Conservation (phyloP, 768 basidiomycete species). For the Psilocybe cubensis region DNA sequence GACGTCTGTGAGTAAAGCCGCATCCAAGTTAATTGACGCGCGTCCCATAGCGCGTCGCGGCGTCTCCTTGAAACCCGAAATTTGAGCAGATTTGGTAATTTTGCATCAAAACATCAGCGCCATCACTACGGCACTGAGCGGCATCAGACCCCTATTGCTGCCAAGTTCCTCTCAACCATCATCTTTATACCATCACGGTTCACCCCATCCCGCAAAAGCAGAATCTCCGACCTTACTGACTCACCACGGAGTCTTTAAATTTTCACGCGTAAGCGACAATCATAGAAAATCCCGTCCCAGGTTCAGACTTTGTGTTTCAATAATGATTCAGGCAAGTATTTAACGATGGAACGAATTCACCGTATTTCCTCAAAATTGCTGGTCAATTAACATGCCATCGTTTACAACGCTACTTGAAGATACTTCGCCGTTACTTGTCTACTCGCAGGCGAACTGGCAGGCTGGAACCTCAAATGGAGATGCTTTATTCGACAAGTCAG, state of each 20-base stretch:
- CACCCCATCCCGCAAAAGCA: not conserved
- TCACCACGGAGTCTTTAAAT: too few species aligned
- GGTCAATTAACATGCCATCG: conserved; percentile 3
- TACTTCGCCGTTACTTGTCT: conserved; percentile 3
- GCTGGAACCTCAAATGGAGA: conserved; percentile 1
- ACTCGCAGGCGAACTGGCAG: conserved; percentile 1
- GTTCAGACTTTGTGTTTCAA: not conserved
- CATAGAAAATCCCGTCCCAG: not conserved
- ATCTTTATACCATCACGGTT: too few species aligned
- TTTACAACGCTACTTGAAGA: conserved; percentile 4
- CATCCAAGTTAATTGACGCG: not conserved
- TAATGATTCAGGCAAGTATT: not conserved
- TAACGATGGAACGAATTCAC: not conserved
- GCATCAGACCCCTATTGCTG: not conserved
- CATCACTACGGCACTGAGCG: not conserved
- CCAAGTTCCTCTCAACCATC: not conserved
- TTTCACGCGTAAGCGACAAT: not conserved
- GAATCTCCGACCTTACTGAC: not conserved
- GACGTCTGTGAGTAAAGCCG: not conserved
- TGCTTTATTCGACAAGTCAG: not conserved
- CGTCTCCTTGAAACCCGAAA: not conserved
- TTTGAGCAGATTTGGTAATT: not conserved
- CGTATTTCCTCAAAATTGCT: not conserved
- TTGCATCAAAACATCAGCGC: not conserved
- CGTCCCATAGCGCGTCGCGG: not conserved